Evolutionary conservation across 768 basidiomycete genomes (phyloP).

Genomic region (Hortiboletus campestris): DNA sequence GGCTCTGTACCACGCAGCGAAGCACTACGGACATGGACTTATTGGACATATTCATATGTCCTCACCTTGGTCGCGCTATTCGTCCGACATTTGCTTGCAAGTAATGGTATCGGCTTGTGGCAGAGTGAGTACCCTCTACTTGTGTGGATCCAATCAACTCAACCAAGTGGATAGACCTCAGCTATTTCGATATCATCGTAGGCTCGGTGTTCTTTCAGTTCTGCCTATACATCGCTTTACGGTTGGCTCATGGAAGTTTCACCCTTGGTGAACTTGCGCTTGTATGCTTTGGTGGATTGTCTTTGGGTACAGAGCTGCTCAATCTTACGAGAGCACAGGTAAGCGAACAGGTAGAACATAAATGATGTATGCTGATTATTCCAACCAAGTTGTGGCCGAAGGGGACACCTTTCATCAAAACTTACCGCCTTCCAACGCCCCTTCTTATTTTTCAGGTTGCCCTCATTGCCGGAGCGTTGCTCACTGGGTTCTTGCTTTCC

Average conservation of each 20-base stretch:
- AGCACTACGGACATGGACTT: constrained; percentile 57
- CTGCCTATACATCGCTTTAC: constrained; percentile 82
- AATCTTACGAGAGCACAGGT: constrained; percentile 84
- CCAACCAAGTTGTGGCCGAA: constrained; percentile 68
- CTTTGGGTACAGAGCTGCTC: constrained; percentile 80
- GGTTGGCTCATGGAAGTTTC: constrained; percentile 91
- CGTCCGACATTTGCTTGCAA: constrained; percentile 46
- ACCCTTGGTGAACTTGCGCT: constrained; percentile 92
- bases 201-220: constrained; percentile 87
- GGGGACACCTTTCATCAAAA: constrained; percentile 82
- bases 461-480: constrained; percentile 85
- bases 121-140: constrained; percentile 50
- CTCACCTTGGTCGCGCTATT: constrained; percentile 49
- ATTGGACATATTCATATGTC: constrained; percentile 59
- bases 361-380: constrained; percentile 1
- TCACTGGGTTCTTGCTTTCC: constrained; percentile 93
- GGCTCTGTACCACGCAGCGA: constrained; percentile 77
- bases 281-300: constrained; percentile 85
- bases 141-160: background rate
- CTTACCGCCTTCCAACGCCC: constrained; percentile 90
- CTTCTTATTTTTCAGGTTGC: constrained; percentile 90
- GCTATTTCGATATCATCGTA: constrained; percentile 68
- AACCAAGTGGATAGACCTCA: constrained; percentile 56
- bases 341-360: constrained; percentile 24
- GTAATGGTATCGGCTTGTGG: constrained; percentile 56